These are phyloP conservation scores for Phoma sp. DNA, from an alignment of 2,329 filamentous ascomycete species.

Conservation along the genomic window DNA sequence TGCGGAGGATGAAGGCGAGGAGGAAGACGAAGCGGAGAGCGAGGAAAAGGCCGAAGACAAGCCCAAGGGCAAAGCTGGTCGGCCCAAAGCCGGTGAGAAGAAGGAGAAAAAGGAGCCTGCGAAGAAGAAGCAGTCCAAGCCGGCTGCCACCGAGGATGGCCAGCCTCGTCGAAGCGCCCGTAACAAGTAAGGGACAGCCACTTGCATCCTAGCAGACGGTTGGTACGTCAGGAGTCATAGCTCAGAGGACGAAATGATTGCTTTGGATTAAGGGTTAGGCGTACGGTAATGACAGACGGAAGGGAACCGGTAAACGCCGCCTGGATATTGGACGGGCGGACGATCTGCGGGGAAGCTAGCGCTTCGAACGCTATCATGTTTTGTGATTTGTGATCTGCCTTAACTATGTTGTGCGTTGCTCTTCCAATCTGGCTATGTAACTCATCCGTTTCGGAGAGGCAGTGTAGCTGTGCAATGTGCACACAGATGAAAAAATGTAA, in stretches of 20 bases:
- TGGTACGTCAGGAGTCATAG: too few species aligned
- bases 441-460: neutral
- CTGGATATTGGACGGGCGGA: neutral
- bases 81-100: slow-evolving; percentile 51
- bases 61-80: slow-evolving; percentile 47
- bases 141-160: slow-evolving; percentile 56
- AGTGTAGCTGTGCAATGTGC: neutral
- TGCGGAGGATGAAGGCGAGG: slow-evolving; percentile 34
- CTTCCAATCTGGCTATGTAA: neutral
- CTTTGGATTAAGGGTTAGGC: neutral
- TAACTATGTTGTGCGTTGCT: neutral
- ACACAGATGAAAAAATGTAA: neutral
- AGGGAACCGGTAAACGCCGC: neutral
- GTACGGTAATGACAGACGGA: slow-evolving; percentile 4
- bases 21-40: slow-evolving; percentile 34
- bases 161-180: slow-evolving; percentile 56
- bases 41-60: slow-evolving; percentile 37
- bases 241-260: neutral
- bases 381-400: slow-evolving; percentile 1
- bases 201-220: neutral
- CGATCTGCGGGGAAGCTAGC: neutral
- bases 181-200: slow-evolving; percentile 34
- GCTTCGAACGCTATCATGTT: neutral
- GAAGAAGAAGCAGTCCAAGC: slow-evolving; percentile 56
- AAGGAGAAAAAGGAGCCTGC: slow-evolving; percentile 50